phyloP scores from a whole-genome alignment of 768 basidiomycete genomes.

The Russula abietina region DNA sequence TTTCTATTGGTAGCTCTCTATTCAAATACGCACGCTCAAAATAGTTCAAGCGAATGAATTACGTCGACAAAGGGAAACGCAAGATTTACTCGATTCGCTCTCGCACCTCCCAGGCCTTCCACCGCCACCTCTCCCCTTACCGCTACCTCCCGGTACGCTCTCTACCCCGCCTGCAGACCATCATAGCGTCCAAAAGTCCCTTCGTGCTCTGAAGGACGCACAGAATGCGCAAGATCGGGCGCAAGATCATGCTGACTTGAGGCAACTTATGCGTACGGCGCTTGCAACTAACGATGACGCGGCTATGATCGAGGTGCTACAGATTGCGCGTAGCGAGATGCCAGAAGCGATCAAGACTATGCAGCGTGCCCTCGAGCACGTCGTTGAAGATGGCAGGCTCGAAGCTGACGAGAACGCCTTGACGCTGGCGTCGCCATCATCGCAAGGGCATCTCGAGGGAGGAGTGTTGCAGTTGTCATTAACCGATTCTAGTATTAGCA shows the following conservation, averaged over 20 bases:
- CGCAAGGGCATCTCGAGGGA: not conserved
- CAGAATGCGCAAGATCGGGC: constrained; percentile 46
- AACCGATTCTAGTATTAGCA: not conserved
- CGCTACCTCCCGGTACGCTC: not conserved
- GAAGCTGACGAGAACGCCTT: constrained; percentile 23
- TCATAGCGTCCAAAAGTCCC: constrained; percentile 8
- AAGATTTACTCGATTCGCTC: constrained; percentile 34
- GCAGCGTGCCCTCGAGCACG: constrained; percentile 56
- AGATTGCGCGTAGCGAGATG: constrained; percentile 61
- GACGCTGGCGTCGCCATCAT: not conserved
- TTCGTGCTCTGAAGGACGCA: constrained; percentile 29
- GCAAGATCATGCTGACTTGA: constrained; percentile 50
- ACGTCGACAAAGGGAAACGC: constrained; percentile 34
- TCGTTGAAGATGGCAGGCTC: constrained; percentile 33
- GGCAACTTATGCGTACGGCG: constrained; percentile 53
- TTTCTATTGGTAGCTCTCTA: constrained; percentile 34
- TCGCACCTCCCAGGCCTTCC: constrained; percentile 18
- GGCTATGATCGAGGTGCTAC: constrained; percentile 56
- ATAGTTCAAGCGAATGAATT: constrained; percentile 41
- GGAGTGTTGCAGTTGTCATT: not conserved
- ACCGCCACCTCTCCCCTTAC: not conserved
- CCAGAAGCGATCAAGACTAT: constrained; percentile 78
- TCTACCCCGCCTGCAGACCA: constrained; percentile 24
- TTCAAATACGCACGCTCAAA: constrained; percentile 51
- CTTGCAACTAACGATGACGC: constrained; percentile 54